Evolutionary conservation across 148 eudicot species (phyloP).

Genomic region (Chenopodium album): DNA sequence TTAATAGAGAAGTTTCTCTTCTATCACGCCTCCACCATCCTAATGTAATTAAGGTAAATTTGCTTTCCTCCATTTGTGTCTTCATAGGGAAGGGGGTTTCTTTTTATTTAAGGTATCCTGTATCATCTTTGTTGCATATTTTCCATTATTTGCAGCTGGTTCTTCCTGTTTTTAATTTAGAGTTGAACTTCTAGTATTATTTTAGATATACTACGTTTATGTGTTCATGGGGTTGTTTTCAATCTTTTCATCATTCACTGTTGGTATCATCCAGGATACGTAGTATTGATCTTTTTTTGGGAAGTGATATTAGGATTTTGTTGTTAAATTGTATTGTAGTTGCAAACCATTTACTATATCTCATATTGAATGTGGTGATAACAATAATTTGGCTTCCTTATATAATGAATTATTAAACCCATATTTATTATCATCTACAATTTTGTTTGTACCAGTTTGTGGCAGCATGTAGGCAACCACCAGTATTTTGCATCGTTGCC

Average conservation of each 20-base stretch:
- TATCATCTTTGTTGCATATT: background rate
- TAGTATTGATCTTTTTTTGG: background rate
- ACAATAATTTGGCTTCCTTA: background rate
- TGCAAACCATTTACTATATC: background rate
- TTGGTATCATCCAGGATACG: background rate
- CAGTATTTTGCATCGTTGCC: slow-evolving; percentile 67
- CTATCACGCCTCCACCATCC: slow-evolving; percentile 72
- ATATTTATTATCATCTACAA: background rate
- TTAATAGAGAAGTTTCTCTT: slow-evolving; percentile 66
- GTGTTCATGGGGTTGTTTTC: background rate
- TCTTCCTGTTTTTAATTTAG: background rate
- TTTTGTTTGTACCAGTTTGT: slow-evolving; percentile 53
- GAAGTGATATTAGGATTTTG: background rate
- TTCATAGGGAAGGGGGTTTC: background rate
- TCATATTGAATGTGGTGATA: background rate
- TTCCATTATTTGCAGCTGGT: background rate
- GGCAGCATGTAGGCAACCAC: slow-evolving; percentile 80
- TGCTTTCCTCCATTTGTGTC: background rate
- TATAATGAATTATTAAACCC: background rate
- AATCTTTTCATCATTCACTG: background rate
- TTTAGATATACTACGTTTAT: background rate
- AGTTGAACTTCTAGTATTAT: slow-evolving; percentile 2
- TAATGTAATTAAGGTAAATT: slow-evolving; percentile 77
- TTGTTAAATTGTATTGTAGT: background rate
- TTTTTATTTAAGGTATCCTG: too few species aligned